phyloP scores from a whole-genome alignment of 2,329 filamentous ascomycete genomes.

The Calonectria naviculata region DNA sequence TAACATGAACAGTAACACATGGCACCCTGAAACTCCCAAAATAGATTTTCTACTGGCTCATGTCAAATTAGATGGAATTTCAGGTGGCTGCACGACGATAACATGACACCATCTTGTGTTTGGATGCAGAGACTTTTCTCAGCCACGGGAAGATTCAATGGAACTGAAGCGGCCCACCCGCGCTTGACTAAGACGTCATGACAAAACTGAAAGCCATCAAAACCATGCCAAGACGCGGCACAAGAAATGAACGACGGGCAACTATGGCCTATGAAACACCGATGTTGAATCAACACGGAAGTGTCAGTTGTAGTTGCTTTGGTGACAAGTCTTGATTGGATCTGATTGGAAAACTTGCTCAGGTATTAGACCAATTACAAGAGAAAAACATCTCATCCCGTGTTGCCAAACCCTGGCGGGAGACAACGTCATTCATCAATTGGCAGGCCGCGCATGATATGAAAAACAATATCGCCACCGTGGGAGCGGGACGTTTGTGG shows the following conservation, averaged over 20 bases:
- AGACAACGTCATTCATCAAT: neutral
- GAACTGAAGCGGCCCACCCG: neutral
- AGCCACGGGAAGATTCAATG: neutral
- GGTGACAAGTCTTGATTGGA: neutral
- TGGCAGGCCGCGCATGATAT: neutral
- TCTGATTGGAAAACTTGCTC: neutral
- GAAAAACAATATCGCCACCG: neutral
- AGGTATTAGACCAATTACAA: neutral
- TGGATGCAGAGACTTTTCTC: neutral
- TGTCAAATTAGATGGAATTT: neutral
- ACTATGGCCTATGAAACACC: neutral
- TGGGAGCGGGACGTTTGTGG: neutral
- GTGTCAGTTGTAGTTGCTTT: neutral
- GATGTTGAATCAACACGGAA: neutral
- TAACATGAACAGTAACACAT: neutral
- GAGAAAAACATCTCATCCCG: neutral
- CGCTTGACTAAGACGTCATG: neutral
- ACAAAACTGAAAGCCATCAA: neutral
- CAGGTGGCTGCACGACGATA: too few species aligned
- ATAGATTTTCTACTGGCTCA: neutral
- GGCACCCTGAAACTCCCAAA: neutral
- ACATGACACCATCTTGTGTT: neutral
- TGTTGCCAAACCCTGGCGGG: neutral
- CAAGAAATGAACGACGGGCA: neutral
- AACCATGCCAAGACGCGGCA: neutral